Evolutionary conservation across 345 rosid species (phyloP), one percentile per base, ranked within the genome.

Genomic region (Boechera stricta): DNA sequence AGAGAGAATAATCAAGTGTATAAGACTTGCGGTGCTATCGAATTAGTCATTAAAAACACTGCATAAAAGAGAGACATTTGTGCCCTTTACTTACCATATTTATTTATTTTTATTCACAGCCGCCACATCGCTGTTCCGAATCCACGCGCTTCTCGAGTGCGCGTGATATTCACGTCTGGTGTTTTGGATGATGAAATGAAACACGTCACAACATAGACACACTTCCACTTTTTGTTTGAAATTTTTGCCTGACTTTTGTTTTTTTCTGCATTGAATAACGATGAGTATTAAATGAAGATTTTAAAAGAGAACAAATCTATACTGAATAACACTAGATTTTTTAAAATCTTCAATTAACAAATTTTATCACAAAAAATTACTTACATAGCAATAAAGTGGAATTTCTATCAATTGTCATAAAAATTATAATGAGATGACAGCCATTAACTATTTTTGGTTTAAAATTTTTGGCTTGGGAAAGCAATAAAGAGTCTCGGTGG

Each of bases 111-210:
- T 33, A 33, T 28, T 28, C 55, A 45, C 44, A 74, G 78, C 72
- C 72, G 65, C 78, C 72, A 74, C 16, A 44, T 56, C 29, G 15
- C 78, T 74, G 66, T 64, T 74, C 49, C 33, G 0, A 64, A 28
- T 6, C 45, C 78, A 74, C 72, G 57, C 78, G 72, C 64, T 54
- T 44, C 16, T 54, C 7, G 16, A 21, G 6, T 15, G 33, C 64
- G 57, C 58, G 65, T 65, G 16, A 1, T 52, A 2, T 28, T 18
- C 71, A 64, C 45, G 42, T 41, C 11, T 5, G 35, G 53, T 64
- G 65, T 45, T 74, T 32, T 31, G 45, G 64, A 35, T 31, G 45
- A 42, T 63, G 38, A 35, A 35, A 35, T 64, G 38, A 35, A 35
- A 35, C 44, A 54, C 48, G 36, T 29, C 41, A 13, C 18, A 28